Evolutionary conservation across 495 filamentous ascomycete species (phyloP), one percentile per base, ranked within the genome.

Genomic region (Penicillium paxilli): DNA sequence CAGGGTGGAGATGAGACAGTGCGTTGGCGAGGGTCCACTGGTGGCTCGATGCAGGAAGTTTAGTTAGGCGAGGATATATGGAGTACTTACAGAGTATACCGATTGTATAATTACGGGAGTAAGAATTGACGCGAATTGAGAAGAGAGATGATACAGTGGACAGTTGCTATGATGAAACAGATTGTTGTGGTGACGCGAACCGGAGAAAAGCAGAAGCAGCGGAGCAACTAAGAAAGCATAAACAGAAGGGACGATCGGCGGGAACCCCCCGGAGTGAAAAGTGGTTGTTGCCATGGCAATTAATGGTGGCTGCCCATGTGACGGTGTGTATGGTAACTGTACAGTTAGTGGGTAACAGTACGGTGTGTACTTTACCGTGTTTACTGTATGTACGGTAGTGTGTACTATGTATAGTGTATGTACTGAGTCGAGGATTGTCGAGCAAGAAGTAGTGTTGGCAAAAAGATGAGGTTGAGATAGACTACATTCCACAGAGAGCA

Each of bases 11-110:
- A 14, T 50, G 16, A 28, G 51, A 26, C 28, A 26, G 23, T 47
- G 45, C 40, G 25, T 47, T 46, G 32, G 20, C 26, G 41, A n/a
- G n/a, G 35, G 17, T 26, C 30, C 38, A 52, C 42, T 38, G 55
- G 28, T 24, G 47, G 22, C 16, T 32, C n/a, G 30, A 32, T 32
- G 30, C 30, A 32, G 11, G 33, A 6, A 4, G 35, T 9, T 8
- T 9, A 5, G 35, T 8, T 9, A 17, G 35, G 35, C 7, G 3
- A 5, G 17, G 35, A 20, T 11, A 8, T 7, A 16, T 17, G 35
- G 9, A 19, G 5, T 16, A 8, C n/a, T 12, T n/a, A n/a, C n/a
- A n/a, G n/a, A n/a, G n/a, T n/a, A n/a, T n/a, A n/a, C n/a, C n/a
- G n/a, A n/a, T n/a, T n/a, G n/a, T n/a, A n/a, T n/a, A n/a, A n/a